Percentiles rank a stretch among this genome's conserved stretches.
These are phyloP conservation scores for Tolypocladium nubicola DNA, from an alignment of 2,329 filamentous ascomycete species.

Conservation along the genomic window DNA sequence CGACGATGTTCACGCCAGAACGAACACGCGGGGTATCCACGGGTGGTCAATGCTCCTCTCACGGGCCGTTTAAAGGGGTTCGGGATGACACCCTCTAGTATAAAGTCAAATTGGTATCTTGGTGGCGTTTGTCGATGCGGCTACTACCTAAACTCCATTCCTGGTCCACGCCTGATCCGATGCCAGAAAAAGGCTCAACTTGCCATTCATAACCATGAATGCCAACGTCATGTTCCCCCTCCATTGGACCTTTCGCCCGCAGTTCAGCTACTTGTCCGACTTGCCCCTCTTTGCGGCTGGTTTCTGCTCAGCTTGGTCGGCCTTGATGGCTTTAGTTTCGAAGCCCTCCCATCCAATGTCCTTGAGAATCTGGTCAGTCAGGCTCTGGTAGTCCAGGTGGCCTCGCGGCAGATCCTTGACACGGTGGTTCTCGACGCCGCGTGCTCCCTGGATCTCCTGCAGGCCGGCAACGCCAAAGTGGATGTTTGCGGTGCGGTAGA, in stretches of 20 bases:
- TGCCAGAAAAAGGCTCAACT: not conserved
- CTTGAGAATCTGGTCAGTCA: conserved; percentile 56
- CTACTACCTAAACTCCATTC: conserved; percentile 3
- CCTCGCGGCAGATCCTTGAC: conserved; percentile 55
- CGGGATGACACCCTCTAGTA: not conserved
- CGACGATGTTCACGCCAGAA: not conserved
- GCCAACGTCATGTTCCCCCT: not conserved
- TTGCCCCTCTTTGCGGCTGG: not conserved
- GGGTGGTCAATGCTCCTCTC: not conserved
- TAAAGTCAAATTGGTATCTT: conserved; percentile 1
- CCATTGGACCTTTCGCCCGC: not conserved
- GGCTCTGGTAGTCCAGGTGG: conserved; percentile 59
- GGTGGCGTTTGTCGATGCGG: not conserved
- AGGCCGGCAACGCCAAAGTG: conserved; percentile 79
- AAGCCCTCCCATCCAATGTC: conserved; percentile 61
- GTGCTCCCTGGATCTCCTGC: conserved; percentile 59
- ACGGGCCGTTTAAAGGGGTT: too few species aligned
- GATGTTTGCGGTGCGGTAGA: conserved; percentile 74
- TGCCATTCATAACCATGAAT: not conserved
- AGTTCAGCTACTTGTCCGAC: not conserved
- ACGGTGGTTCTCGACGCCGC: conserved; percentile 57
- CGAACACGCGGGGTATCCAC: too few species aligned
- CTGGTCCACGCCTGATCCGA: not conserved
- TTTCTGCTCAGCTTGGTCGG: conserved; percentile 5
- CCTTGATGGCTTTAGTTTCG: conserved; percentile 22